Evolutionary conservation across 2,329 filamentous ascomycete species (phyloP).

Genomic region (Phialemoniopsis sp.): DNA sequence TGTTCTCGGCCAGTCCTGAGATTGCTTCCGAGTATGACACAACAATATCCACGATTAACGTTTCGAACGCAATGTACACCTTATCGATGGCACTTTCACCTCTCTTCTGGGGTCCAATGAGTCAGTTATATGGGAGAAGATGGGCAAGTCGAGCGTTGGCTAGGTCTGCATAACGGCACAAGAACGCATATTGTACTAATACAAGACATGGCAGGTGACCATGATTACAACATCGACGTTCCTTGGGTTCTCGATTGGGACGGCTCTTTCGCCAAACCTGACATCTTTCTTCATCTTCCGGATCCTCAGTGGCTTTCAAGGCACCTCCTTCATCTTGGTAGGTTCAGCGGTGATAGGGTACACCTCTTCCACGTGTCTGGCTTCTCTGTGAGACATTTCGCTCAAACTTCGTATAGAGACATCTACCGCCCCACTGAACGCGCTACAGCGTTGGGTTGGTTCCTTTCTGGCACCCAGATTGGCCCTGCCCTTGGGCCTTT

Average conservation of each 20-base stretch:
- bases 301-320: conserved; percentile 66
- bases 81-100: conserved; percentile 66
- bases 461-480: conserved; percentile 60
- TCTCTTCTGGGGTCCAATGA: conserved; percentile 63
- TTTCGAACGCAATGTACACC: conserved; percentile 67
- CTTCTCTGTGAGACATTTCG: too few species aligned
- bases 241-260: conserved; percentile 59
- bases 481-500: conserved; percentile 61
- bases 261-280: conserved; percentile 62
- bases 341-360: conserved; percentile 59
- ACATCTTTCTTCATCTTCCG: conserved; percentile 65
- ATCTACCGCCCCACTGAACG: too few species aligned
- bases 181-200: too few species aligned
- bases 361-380: too few species aligned
- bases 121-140: conserved; percentile 51
- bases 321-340: conserved; percentile 64
- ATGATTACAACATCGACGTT: conserved; percentile 59
- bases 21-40: conserved; percentile 56
- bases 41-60: conserved; percentile 59
- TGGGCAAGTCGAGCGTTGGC: too few species aligned
- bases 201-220: too few species aligned
- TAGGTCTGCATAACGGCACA: too few species aligned
- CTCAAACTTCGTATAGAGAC: too few species aligned
- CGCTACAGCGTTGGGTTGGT: conserved; percentile 63
- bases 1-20: conserved; percentile 62